phyloP scores from a whole-genome alignment of 495 filamentous ascomycete genomes.

The Penicillium crystallinum region DNA sequence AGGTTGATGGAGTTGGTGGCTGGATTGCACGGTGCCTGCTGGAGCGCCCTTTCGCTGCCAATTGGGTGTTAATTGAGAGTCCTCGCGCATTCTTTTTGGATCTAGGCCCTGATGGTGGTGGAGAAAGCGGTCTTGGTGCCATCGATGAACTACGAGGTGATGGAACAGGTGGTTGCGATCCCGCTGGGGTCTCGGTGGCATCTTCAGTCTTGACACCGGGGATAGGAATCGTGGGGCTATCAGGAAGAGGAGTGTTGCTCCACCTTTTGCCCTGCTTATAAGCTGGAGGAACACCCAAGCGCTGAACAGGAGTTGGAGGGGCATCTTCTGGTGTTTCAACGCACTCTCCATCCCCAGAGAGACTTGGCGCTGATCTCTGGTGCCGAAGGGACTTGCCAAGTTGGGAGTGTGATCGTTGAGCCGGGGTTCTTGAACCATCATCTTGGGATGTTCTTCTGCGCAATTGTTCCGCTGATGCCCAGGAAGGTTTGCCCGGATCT shows the following conservation, averaged over 20 bases:
- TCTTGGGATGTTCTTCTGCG: conserved; percentile 12
- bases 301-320: conserved; percentile 12
- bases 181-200: conserved; percentile 4
- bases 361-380: conserved; percentile 32
- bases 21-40: conserved; percentile 40
- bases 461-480: conserved; percentile 18
- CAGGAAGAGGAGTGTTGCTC: conserved; percentile 37
- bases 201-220: conserved; percentile 8
- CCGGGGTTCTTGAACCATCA: conserved; percentile 4
- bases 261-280: conserved; percentile 34
- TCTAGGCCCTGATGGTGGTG: conserved; percentile 12
- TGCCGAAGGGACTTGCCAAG: conserved; percentile 15
- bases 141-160: conserved; percentile 13
- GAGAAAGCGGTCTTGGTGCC: conserved; percentile 12
- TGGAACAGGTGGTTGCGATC: conserved; percentile 4
- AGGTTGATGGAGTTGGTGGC: conserved; percentile 35
- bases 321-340: conserved; percentile 10
- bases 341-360: conserved; percentile 19
- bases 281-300: conserved; percentile 34
- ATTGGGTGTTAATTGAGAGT: conserved; percentile 40
- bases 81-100: conserved; percentile 39
- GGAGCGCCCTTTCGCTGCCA: conserved; percentile 27
- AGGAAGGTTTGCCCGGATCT: conserved; percentile 3
- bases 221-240: conserved; percentile 38
- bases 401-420: background rate